Evolutionary conservation across 495 filamentous ascomycete species (phyloP), one percentile per base, ranked within the genome.

Genomic region (Xylaria telfairii): DNA sequence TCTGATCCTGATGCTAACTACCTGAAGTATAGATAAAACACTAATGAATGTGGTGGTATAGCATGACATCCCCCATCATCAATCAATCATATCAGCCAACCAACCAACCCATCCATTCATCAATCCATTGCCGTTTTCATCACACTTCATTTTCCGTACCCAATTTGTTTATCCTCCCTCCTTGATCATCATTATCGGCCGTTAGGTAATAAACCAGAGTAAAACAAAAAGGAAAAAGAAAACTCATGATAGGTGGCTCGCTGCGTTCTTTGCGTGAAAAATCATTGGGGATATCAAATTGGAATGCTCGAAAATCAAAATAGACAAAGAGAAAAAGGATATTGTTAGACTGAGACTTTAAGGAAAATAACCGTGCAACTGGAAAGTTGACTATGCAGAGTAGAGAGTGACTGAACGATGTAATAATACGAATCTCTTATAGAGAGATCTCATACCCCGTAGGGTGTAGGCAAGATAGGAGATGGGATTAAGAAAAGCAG

Each of bases 251-350:
- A 68, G 64, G 63, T 60, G 69, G 61, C 41, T 67, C 65, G 71
- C 70, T 72, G 56, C 28, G 66, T 64, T 68, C 57, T 63, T 62
- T 42, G 42, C 71, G 65, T 74, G n/a, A 60, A 61, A 74, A 74
- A 75, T 69, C 34, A 70, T 65, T n/a, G 46, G 37, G 65, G 67
- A 65, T 75, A 69, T 65, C 54, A 75, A 59, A 68, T 15, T 15
- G 37, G 26, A n/a, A 60, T 59, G 66, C 46, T 67, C 32, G 21
- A 21, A 46, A n/a, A n/a, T n/a, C n/a, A n/a, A n/a, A 30, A 30
- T 8, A 44, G 10, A 41, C 28, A 34, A 63, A 46, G 32, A 56
- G 42, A 76, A 69, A 69, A 10, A 54, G 32, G 34, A 39, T 21
- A 60, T 13, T 4, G 65, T 15, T 12, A 59, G 56, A 62, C 28